These are phyloP conservation scores for Talaromyces wortmannii DNA, from an alignment of 495 filamentous ascomycete genomes.

Conservation along the genomic window DNA sequence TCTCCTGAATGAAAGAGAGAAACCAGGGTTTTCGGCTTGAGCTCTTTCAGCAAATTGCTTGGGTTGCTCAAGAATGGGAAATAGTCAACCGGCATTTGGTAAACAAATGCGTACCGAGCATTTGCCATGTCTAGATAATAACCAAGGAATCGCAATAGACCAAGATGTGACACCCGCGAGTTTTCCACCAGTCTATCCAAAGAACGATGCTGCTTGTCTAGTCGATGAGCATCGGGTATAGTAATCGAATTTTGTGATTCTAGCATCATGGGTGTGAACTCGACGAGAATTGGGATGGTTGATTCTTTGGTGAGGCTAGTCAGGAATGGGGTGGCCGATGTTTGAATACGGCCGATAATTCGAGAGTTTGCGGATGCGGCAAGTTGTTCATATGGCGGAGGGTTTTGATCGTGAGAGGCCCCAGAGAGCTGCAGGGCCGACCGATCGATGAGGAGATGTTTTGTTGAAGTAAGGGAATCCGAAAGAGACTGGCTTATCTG, in stretches of 20 bases:
- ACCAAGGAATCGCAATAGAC: slow-evolving; percentile 69
- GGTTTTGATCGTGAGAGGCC: slow-evolving; percentile 32
- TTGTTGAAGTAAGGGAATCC: slow-evolving; percentile 12
- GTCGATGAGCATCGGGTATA: slow-evolving; percentile 17
- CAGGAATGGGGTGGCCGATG: slow-evolving; percentile 30
- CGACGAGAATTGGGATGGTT: slow-evolving; percentile 34
- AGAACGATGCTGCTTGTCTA: slow-evolving; percentile 34
- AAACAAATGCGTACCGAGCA: slow-evolving; percentile 75
- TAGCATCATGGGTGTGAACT: slow-evolving; percentile 39
- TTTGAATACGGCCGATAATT: slow-evolving; percentile 36
- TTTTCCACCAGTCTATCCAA: slow-evolving; percentile 41
- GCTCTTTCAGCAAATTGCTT: slow-evolving; percentile 30
- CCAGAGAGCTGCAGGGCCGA: slow-evolving; percentile 37
- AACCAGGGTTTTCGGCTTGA: slow-evolving; percentile 38
- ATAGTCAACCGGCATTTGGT: slow-evolving; percentile 64
- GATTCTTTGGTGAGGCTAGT: slow-evolving; percentile 26
- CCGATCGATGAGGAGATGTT: slow-evolving; percentile 32
- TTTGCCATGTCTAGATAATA: slow-evolving; percentile 77
- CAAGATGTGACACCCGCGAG: slow-evolving; percentile 49
- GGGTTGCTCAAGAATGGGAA: slow-evolving; percentile 39
- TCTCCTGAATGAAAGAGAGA: slow-evolving; percentile 41
- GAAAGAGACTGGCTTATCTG: slow-evolving; percentile 9
- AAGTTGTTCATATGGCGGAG: slow-evolving; percentile 40
- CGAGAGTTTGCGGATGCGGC: slow-evolving; percentile 38
- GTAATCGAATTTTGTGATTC: slow-evolving; percentile 22